phyloP scores from a whole-genome alignment of 495 filamentous ascomycete genomes.

The Xylaria curta region DNA sequence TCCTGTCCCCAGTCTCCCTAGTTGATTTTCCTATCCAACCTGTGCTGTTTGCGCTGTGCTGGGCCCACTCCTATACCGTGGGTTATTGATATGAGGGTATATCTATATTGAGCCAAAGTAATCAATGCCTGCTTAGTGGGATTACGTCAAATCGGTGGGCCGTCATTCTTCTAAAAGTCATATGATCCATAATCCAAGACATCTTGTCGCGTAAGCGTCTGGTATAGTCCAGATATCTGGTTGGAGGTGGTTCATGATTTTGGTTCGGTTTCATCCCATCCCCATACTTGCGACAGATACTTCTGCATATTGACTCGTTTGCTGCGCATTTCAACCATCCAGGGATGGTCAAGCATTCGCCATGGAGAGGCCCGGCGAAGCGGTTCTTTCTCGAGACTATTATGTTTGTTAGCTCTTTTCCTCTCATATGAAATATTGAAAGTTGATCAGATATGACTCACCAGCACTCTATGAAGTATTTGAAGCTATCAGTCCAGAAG shows the following conservation, averaged over 20 bases:
- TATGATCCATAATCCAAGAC: neutral
- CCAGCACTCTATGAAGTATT: conserved; percentile 99
- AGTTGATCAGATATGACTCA: conserved; percentile 58
- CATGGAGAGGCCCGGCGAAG: conserved; percentile 87
- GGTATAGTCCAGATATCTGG: neutral
- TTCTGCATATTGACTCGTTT: conserved; percentile 97
- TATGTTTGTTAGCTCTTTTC: conserved; percentile 25
- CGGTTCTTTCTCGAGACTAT: conserved; percentile 91
- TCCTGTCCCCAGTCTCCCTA: neutral
- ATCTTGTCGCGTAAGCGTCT: conserved; percentile 1
- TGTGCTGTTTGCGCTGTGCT: neutral
- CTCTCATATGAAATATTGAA: neutral
- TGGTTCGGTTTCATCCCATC: conserved; percentile 69
- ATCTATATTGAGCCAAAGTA: neutral
- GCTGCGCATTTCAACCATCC: conserved; percentile 93
- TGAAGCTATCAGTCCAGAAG: conserved; percentile 94
- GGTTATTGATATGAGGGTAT: conserved; percentile 7
- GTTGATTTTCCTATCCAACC: conserved; percentile 6
- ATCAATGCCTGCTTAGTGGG: conserved; percentile 5
- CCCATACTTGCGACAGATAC: conserved; percentile 93
- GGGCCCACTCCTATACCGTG: neutral
- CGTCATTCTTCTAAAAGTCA: neutral
- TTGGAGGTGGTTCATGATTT: conserved; percentile 22
- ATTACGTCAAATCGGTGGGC: neutral
- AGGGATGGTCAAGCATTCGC: conserved; percentile 99